Percentiles rank a stretch among this genome's conserved stretches.
phyloP scores from a whole-genome alignment of 176 grass and related monocot species.

The Carex myosuroides region DNA sequence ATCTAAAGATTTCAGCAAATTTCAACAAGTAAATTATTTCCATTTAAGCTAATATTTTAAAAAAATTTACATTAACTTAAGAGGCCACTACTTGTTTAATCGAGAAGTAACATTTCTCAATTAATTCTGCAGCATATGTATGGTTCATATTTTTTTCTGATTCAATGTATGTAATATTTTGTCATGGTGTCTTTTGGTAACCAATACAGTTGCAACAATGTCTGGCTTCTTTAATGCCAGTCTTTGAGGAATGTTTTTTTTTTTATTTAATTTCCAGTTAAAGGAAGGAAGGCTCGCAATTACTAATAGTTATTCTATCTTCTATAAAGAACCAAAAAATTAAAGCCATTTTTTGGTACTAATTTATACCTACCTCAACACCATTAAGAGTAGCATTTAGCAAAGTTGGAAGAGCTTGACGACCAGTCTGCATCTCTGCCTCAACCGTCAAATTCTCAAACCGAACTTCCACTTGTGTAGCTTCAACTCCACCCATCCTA shows the following conservation, averaged over 20 bases:
- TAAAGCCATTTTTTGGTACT: too few species aligned
- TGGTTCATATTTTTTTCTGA: background rate
- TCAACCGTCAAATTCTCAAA: constrained; percentile 63
- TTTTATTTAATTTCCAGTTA: background rate
- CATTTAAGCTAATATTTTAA: background rate
- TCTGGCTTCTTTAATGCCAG: background rate
- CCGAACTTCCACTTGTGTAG: constrained; percentile 51
- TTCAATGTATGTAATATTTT: background rate
- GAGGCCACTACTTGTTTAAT: background rate
- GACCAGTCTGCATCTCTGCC: constrained; percentile 44
- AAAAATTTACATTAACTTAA: background rate
- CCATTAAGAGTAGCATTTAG: constrained; percentile 55
- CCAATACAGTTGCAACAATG: background rate
- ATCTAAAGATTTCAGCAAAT: background rate
- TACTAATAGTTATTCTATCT: background rate
- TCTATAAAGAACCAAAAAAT: background rate
- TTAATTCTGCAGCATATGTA: background rate
- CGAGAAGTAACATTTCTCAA: background rate
- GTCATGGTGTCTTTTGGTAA: background rate
- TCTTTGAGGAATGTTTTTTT: background rate
- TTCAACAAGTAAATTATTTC: background rate
- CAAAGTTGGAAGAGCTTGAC: constrained; percentile 56
- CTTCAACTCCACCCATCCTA: constrained; percentile 37
- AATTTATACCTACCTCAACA: constrained; percentile 30
- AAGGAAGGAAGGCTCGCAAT: background rate